Evolutionary conservation across 441 rosid species (phyloP).

Genomic region (Adansonia gregorii): DNA sequence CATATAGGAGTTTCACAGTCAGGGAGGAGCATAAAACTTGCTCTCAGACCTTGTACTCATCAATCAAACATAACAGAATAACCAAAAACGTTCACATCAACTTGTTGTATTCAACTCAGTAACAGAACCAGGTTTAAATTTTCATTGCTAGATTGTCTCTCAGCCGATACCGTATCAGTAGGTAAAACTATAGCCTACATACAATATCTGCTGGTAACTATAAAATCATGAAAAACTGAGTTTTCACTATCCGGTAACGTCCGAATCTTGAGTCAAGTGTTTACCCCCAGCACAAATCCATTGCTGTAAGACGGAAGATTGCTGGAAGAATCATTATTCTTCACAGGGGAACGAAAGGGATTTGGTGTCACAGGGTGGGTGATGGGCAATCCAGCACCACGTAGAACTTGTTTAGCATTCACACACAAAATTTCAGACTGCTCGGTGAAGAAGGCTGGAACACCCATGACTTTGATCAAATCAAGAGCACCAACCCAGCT

Average conservation of each 20-base stretch:
- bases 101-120: constrained; percentile 15
- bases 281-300: constrained; percentile 51
- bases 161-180: neutral
- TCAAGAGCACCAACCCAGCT: constrained; percentile 52
- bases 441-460: constrained; percentile 51
- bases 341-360: constrained; percentile 50
- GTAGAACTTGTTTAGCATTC: constrained; percentile 48
- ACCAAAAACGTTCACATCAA: constrained; percentile 11
- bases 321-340: constrained; percentile 36
- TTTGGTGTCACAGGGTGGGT: constrained; percentile 53
- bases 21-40: neutral
- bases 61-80: constrained; percentile 8
- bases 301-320: constrained; percentile 54
- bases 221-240: constrained; percentile 1
- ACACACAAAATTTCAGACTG: constrained; percentile 47
- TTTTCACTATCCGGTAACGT: constrained; percentile 3
- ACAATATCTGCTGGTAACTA: neutral
- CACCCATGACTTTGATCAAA: constrained; percentile 35
- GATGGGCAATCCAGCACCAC: constrained; percentile 49
- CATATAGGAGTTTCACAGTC: constrained; percentile 8
- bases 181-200: neutral
- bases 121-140: constrained; percentile 4
- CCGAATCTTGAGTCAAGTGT: constrained; percentile 31
- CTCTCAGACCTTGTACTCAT: neutral
- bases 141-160: neutral